Base-by-base conservation (phyloP, 2,329 filamentous ascomycete genomes). In the Pyrenophora seminiperda region DNA sequence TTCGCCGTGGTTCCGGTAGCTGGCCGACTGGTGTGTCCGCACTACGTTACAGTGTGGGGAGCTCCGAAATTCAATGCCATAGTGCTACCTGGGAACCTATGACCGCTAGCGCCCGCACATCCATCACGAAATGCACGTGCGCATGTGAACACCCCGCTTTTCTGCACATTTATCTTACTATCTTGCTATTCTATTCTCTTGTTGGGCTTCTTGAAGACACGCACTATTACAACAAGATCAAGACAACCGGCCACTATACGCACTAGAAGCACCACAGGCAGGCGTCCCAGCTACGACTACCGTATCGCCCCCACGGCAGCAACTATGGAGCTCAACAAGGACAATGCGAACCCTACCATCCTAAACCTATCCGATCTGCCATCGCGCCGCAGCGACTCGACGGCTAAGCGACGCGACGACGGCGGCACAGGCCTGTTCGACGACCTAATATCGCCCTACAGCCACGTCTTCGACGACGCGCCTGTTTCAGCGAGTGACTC, bases 361-460 rank as follows among this genome's bases (percentile, higher is more conserved):
- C n/a, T n/a, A n/a, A n/a, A n/a, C n/a, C n/a, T n/a, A n/a, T n/a
- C n/a, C n/a, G n/a, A n/a, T n/a, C n/a, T 99, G 41, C 92, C 94
- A 36, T 94, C 90, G 22, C 87, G 92, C 58, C 81, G 83, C 59
- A n/a, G n/a, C n/a, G 70, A 72, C 47, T 61, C 71, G 56, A 67
- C 66, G 59, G 63, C 58, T 61, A 68, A 68, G 63, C 58, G 73
- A 67, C 67, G 71, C 63, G 77, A 82, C 63, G 78, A 77, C 57
- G 73, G 76, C 54, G 73, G 76, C 52, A 76, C 77, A 34, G 80
- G 77, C 56, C 73, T 85, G 34, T 85, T 86, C 68, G 77, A 81
- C 54, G 74, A 75, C 52, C 73, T 82, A 15, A 67, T 81, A 46
- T 77, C 81, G 30, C 70, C 75, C 14, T n/a, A n/a, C n/a, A n/a